Conservation (phyloP, 805 yeast genomes). For the baker's yeast (Saccharomyces cerevisiae) region DNA sequence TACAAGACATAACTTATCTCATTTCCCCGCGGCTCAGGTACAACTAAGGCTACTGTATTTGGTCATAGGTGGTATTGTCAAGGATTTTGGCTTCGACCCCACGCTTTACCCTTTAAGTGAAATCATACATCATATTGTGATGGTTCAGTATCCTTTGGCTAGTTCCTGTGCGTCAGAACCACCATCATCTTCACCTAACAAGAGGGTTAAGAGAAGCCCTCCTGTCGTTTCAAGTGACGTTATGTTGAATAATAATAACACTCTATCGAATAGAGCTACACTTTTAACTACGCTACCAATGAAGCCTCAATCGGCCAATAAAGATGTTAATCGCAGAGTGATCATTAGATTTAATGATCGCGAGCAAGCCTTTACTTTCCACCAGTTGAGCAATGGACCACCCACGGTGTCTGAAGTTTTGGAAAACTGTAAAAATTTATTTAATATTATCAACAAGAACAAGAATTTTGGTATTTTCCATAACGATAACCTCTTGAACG, state of each 20-base stretch:
- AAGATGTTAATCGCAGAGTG: constrained; percentile 33
- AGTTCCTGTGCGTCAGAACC: not conserved
- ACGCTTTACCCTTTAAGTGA: constrained; percentile 57
- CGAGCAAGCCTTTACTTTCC: constrained; percentile 56
- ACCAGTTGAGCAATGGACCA: constrained; percentile 58
- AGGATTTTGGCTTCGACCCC: constrained; percentile 69
- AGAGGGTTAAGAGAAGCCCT: not conserved
- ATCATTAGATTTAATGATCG: constrained; percentile 45
- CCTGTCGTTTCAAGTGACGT: not conserved
- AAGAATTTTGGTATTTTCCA: constrained; percentile 14
- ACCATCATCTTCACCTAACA: not conserved
- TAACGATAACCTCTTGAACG: constrained; percentile 28
- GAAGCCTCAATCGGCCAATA: constrained; percentile 32
- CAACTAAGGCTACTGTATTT: constrained; percentile 46
- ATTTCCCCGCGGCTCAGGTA: constrained; percentile 36
- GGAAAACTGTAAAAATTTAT: constrained; percentile 68
- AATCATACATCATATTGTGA: constrained; percentile 51
- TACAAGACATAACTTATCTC: constrained; percentile 28
- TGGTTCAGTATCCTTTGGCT: constrained; percentile 54
- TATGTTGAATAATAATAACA: not conserved
- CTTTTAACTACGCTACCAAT: constrained; percentile 26
- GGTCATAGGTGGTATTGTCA: constrained; percentile 57
- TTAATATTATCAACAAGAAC: constrained; percentile 36
- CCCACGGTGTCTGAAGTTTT: constrained; percentile 75
- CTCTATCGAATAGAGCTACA: constrained; percentile 3